A percentile compares a stretch with the other conserved stretches of the same genome.
Conservation (phyloP, 192 early-diverging fungal genomes). For the Pilaira anomala region DNA sequence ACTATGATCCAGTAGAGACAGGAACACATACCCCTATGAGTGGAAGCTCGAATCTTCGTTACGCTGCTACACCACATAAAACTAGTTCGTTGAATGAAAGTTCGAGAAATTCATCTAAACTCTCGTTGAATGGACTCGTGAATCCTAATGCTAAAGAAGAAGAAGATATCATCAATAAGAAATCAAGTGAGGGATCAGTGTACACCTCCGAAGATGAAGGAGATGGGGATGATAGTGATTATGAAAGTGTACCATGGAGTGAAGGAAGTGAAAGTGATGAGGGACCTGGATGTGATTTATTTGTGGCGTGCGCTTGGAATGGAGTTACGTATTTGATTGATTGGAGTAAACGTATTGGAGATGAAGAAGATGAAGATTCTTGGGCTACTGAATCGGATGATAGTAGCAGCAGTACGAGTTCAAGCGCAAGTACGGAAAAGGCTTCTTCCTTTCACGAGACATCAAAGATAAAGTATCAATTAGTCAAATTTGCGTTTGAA, state of each 20-base stretch:
- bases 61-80: neutral
- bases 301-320: conserved; percentile 59
- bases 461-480: conserved; percentile 39
- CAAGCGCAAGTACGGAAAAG: neutral
- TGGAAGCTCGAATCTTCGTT: neutral
- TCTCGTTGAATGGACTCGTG: neutral
- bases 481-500: conserved; percentile 56
- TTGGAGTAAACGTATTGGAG: conserved; percentile 30
- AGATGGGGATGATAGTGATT: conserved; percentile 3
- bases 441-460: conserved; percentile 13
- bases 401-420: neutral
- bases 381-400: neutral
- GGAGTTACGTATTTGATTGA: conserved; percentile 57
- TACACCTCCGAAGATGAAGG: neutral
- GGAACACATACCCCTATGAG: neutral
- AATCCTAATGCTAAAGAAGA: neutral
- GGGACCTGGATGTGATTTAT: conserved; percentile 39
- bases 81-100: neutral
- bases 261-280: conserved; percentile 24
- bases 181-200: neutral
- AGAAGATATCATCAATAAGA: neutral
- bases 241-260: conserved; percentile 25
- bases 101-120: neutral
- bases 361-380: conserved; percentile 11
- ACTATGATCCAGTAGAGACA: neutral